Conservation (phyloP, 352 stramenopile genomes). For the Globisporangium takayamanum region DNA sequence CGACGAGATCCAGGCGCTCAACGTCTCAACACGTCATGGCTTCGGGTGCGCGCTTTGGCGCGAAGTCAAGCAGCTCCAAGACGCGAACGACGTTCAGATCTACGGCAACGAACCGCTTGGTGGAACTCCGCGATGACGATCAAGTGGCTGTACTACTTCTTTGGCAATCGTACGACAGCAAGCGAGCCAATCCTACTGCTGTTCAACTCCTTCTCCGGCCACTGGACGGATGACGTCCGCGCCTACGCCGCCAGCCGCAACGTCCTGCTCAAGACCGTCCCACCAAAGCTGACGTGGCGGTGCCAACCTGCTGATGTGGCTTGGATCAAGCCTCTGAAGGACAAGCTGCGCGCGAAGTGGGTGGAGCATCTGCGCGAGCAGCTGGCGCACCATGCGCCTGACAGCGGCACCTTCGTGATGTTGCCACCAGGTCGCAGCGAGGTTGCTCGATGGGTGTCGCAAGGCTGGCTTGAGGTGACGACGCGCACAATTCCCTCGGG, state of each 20-base stretch:
- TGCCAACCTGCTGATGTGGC: conserved; percentile 19
- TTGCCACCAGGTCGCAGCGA: neutral
- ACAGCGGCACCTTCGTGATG: conserved; percentile 1
- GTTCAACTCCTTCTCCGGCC: conserved; percentile 22
- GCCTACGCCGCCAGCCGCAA: conserved; percentile 17
- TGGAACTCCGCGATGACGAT: conserved; percentile 18
- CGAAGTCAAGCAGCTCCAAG: conserved; percentile 10
- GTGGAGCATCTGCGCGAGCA: neutral
- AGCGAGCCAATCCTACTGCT: conserved; percentile 20
- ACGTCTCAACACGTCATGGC: conserved; percentile 6
- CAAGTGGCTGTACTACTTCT: conserved; percentile 17
- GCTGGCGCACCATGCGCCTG: neutral
- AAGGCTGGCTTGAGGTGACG: neutral
- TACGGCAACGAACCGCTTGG: conserved; percentile 22
- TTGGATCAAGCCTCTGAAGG: conserved; percentile 19
- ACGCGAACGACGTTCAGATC: conserved; percentile 7
- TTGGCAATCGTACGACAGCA: conserved; percentile 1
- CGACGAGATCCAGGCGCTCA: neutral
- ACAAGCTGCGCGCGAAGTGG: neutral
- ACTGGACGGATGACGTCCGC: conserved; percentile 22
- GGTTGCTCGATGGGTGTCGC: neutral
- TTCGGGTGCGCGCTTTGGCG: conserved; percentile 22
- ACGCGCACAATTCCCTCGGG: neutral
- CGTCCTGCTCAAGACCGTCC: conserved; percentile 18
- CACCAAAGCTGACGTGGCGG: conserved; percentile 15